Evolutionary conservation across 352 stramenopile species (phyloP), one percentile per base, ranked within the genome.

Genomic region (Peronospora destructor): DNA sequence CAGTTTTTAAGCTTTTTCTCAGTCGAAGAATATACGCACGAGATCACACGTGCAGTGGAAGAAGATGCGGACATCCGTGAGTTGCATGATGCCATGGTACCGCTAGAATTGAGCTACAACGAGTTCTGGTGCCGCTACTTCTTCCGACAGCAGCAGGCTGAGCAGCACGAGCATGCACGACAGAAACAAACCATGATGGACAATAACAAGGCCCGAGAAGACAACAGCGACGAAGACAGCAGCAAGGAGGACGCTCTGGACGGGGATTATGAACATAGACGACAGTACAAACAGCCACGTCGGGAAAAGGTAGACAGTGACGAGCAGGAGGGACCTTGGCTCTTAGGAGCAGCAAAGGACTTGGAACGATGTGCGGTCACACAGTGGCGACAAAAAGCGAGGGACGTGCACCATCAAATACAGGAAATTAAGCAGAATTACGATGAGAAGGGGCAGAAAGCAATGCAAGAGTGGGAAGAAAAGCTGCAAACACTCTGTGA

Each of bases 101-200:
- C 82, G 4, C 58, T 85, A 43, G 68, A 89, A 36, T 47, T 93
- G 36, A 83, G 66, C 42, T 84, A 87, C 48, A 77, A 88, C 46
- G 82, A 93, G 61, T 93, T 93, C 45, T 93, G 82, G 82, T 66
- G 71, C 45, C 71, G 81, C 69, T 92, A 66, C 26, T 91, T 90
- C 59, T 91, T 91, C 58, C 70, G 81, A 0, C 61, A 69, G 26
- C 71, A 87, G 36, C 68, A 84, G 37, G 52, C 60, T 2, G 45
- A 77, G 49, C 36, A 67, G 14, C 46, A 49, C 2, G 64, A 84
- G 49, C 56, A 66, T 9, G 49, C 75, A 14, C 50, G 61, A 14
- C 42, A 56, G 47, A 32, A 55, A 13, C 37, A 9, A n/a, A 25
- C 14, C 6, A 8, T 58, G 14, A 14, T 44, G 14, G 50, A 64